Percentiles rank a stretch among this genome's conserved stretches.
Conservation (phyloP, 495 filamentous ascomycete genomes). For the Aspergillus heteromorphus region DNA sequence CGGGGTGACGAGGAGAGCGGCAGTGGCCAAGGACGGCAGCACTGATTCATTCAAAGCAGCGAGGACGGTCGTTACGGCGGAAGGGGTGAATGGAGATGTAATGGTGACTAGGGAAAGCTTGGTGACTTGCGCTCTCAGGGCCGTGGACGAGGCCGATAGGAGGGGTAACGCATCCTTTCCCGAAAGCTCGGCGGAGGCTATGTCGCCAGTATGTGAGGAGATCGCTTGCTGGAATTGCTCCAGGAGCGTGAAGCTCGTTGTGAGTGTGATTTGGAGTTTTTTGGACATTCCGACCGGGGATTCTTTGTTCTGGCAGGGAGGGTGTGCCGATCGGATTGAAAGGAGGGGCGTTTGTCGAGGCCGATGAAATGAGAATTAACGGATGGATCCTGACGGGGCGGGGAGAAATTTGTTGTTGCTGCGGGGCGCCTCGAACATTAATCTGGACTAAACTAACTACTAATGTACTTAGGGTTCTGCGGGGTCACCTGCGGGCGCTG, state of each 20-base stretch:
- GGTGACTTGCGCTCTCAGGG: constrained; percentile 76
- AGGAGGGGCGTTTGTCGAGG: constrained; percentile 5
- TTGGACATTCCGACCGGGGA: constrained; percentile 29
- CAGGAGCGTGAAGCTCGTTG: constrained; percentile 29
- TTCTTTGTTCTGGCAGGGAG: not conserved
- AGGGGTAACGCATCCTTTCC: constrained; percentile 52
- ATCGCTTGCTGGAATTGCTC: constrained; percentile 38
- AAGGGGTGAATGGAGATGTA: constrained; percentile 75
- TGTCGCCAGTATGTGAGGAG: constrained; percentile 15
- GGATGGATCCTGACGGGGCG: not conserved
- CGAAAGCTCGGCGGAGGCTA: constrained; percentile 17
- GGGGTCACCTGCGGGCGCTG: constrained; percentile 22
- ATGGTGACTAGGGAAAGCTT: constrained; percentile 82
- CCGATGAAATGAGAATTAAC: not conserved
- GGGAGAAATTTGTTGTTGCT: constrained; percentile 25
- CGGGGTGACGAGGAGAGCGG: constrained; percentile 57
- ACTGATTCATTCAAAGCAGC: constrained; percentile 58
- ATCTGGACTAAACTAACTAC: too few species aligned
- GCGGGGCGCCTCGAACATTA: constrained; percentile 34
- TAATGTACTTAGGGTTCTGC: constrained; percentile 38
- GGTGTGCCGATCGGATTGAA: not conserved
- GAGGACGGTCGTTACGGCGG: constrained; percentile 63
- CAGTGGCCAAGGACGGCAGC: constrained; percentile 65
- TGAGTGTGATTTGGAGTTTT: constrained; percentile 27
- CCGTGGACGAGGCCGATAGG: constrained; percentile 56